A percentile compares a stretch with the other conserved stretches of the same genome.
These are phyloP conservation scores for Metschnikowia peoriensis DNA, from an alignment of 805 yeast species.

Conservation along the genomic window DNA sequence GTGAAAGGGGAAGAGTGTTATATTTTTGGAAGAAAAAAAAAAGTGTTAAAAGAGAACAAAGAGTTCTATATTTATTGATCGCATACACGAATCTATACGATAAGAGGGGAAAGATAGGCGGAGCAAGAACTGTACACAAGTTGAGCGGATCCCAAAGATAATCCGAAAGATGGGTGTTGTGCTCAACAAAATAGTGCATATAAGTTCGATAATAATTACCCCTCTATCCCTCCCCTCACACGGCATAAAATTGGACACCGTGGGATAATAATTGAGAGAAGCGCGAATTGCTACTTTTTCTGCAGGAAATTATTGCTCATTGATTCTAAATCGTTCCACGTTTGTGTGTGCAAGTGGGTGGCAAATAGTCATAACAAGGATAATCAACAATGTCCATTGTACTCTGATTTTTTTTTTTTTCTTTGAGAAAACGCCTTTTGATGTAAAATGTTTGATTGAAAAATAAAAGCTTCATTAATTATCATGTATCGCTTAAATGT, in stretches of 20 bases:
- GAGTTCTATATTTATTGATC: background rate
- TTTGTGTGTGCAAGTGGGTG: background rate
- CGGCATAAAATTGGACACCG: slow-evolving; percentile 1
- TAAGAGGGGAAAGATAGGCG: slow-evolving; percentile 16
- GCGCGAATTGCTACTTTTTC: background rate
- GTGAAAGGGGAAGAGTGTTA: background rate
- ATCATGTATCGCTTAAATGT: no score
- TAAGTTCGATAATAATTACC: slow-evolving; percentile 6
- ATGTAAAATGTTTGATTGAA: no score
- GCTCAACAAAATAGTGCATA: slow-evolving; percentile 10
- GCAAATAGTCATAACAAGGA: background rate
- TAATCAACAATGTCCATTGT: no score
- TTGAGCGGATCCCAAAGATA: slow-evolving; percentile 9
- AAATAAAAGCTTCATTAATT: no score
- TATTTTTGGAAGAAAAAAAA: background rate
- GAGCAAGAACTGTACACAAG: slow-evolving; percentile 11
- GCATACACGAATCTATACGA: slow-evolving; percentile 10
- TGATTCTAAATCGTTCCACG: background rate
- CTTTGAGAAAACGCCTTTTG: no score
- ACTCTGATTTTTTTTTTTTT: no score
- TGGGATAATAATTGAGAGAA: background rate
- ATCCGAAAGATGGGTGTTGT: slow-evolving; percentile 12
- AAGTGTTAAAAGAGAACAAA: background rate
- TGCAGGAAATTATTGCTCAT: background rate
- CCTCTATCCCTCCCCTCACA: slow-evolving; percentile 11